Evolutionary conservation across 1,284 basidiomycete species (phyloP).

Genomic region (Athelia sp.): DNA sequence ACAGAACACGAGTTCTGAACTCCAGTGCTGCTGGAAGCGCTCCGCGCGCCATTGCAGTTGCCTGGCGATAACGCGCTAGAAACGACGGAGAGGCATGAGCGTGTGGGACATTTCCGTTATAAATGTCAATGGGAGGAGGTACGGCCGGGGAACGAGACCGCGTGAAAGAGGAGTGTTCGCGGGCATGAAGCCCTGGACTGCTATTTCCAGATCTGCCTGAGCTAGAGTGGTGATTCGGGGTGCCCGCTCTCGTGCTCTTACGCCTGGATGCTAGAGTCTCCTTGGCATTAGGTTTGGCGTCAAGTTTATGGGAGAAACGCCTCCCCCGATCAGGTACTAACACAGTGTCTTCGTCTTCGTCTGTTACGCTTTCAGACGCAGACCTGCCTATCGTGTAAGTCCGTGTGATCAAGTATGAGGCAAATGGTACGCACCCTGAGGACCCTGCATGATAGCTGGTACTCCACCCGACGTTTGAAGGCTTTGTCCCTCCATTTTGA

Average conservation of each 20-base stretch:
- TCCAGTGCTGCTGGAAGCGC: constrained; percentile 41
- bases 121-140: constrained; percentile 20
- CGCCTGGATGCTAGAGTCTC: too few species aligned
- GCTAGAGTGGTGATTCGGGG: constrained; percentile 17
- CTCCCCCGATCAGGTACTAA: constrained; percentile 20
- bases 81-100: constrained; percentile 26
- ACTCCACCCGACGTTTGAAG: constrained; percentile 54
- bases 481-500: constrained; percentile 15
- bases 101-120: constrained; percentile 22
- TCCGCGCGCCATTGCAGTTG: constrained; percentile 10
- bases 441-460: constrained; percentile 83
- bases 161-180: constrained; percentile 38
- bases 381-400: constrained; percentile 17
- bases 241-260: constrained; percentile 5
- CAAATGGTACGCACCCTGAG: constrained; percentile 47
- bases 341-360: constrained; percentile 25
- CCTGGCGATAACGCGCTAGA: constrained; percentile 21
- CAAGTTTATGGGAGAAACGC: constrained; percentile 16
- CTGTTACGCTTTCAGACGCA: constrained; percentile 21
- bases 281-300: too few species aligned
- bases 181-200: constrained; percentile 15
- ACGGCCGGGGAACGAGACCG: constrained; percentile 54
- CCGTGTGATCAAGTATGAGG: not conserved
- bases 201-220: constrained; percentile 18
- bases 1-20: constrained; percentile 35